Evolutionary conservation across 2,329 filamentous ascomycete genomes (phyloP).

Genomic region (Dothistroma pini): DNA sequence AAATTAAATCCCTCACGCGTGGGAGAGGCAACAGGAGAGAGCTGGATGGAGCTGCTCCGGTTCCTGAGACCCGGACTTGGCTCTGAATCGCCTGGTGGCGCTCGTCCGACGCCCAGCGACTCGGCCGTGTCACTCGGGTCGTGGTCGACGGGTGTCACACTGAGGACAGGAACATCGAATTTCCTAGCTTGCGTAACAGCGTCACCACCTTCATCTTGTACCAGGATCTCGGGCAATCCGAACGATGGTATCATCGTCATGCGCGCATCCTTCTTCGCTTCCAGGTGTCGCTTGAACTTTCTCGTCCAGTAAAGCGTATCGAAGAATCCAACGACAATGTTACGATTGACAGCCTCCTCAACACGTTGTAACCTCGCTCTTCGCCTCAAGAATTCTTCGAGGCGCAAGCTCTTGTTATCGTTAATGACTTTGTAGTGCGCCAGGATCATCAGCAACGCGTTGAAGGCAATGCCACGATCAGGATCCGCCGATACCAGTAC

Average conservation of each 20-base stretch:
- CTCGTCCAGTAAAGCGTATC: slow-evolving; percentile 88
- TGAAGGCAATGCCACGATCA: slow-evolving; percentile 86
- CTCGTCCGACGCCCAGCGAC: slow-evolving; percentile 21
- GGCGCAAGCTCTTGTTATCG: slow-evolving; percentile 89
- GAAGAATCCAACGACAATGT: slow-evolving; percentile 91
- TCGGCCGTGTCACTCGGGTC: slow-evolving; percentile 35
- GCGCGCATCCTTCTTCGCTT: slow-evolving; percentile 68
- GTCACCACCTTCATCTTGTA: slow-evolving; percentile 69
- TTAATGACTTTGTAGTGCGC: slow-evolving; percentile 99
- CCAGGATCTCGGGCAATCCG: slow-evolving; percentile 82
- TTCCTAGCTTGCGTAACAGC: slow-evolving; percentile 36
- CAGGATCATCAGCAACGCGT: slow-evolving; percentile 86
- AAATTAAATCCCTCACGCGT: slow-evolving; percentile 21
- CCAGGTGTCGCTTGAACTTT: slow-evolving; percentile 71
- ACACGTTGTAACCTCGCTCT: slow-evolving; percentile 87
- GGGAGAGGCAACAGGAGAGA: slow-evolving; percentile 23
- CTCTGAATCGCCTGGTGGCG: slow-evolving; percentile 9
- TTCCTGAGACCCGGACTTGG: slow-evolving; percentile 15
- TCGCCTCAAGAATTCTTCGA: slow-evolving; percentile 91
- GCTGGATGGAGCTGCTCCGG: slow-evolving; percentile 32
- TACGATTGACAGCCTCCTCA: slow-evolving; percentile 87
- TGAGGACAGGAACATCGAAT: slow-evolving; percentile 30
- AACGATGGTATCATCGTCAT: slow-evolving; percentile 77
- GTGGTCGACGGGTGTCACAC: slow-evolving; percentile 31
- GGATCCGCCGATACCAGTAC: slow-evolving; percentile 90